Evolutionary conservation across 73 alveolate genomes (phyloP), one percentile per base, ranked within the genome.

Genomic region (Tetrahymena thermophila): DNA sequence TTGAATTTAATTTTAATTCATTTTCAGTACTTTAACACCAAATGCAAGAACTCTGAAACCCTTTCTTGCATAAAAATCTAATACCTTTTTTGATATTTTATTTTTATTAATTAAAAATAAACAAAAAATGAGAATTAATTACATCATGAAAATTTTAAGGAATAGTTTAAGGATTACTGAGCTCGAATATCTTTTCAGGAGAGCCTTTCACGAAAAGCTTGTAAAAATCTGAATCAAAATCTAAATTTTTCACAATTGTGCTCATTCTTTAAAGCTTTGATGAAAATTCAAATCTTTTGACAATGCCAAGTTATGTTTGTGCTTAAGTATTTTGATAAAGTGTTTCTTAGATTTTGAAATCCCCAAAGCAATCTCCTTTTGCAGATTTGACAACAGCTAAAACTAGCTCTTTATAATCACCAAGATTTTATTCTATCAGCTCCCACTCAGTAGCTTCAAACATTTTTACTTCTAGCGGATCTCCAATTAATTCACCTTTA

Each of bases 381-480:
- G 94, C 56, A 93, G 97, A 96, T 96, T 95, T 44, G 0, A 55
- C 96, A 40, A 35, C 94, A 96, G 96, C 97, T 71, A 94, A 96
- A 16, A 97, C 97, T 11, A 96, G 93, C 19, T 98, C 98, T 95
- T 96, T 97, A 21, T 97, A 98, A 21, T 25, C 6, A n/a, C 31
- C 35, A 4, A 71, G 5, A 8, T 94, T 96, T 43, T 84, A 93
- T 94, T 98, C 99, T 50, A 94, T 96, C n/a, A 98, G 94, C 43
- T 93, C 98, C 99, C 99, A 99, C 17, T 97, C 98, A 35, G 99
- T 98, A 0, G 99, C 97, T 95, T 98, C 98, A 94, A 99, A 99
- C 99, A 99, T 99, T 93, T 98, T 98, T 11, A 98, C 98, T 95
- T 99, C 99, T 19, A 98, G 97, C 8, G 99, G 99, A 94, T 99